phyloP scores from a whole-genome alignment of 2,329 filamentous ascomycete species.

The Aspergillus sp. region DNA sequence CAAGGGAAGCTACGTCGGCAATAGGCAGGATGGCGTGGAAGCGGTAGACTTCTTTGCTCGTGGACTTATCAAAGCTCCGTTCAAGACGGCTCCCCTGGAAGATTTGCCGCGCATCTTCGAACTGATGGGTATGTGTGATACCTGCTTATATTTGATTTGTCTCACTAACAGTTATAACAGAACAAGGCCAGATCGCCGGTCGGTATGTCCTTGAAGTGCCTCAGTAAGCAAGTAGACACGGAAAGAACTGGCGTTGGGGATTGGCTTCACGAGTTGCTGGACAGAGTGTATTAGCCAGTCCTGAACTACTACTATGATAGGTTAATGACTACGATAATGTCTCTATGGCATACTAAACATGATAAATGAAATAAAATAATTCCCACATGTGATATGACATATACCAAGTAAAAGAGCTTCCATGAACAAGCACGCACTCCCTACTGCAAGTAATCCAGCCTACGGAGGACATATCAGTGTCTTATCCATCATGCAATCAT shows the following conservation, averaged over 20 bases:
- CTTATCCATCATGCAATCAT: too few species aligned
- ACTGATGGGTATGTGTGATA: constrained; percentile 56
- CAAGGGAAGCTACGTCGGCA: constrained; percentile 91
- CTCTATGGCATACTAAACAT: not conserved
- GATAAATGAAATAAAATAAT: too few species aligned
- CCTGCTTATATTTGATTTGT: not conserved
- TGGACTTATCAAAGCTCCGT: constrained; percentile 83
- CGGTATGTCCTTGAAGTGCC: constrained; percentile 50
- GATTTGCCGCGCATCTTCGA: constrained; percentile 80
- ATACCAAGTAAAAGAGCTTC: too few species aligned
- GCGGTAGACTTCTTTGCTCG: constrained; percentile 85
- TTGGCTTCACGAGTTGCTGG: not conserved
- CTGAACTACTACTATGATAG: not conserved
- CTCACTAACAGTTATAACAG: constrained; percentile 23
- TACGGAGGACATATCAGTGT: too few species aligned
- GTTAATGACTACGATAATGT: not conserved
- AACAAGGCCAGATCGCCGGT: constrained; percentile 44
- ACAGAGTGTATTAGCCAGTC: not conserved
- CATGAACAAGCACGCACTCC: too few species aligned
- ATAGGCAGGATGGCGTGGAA: constrained; percentile 82
- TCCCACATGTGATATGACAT: too few species aligned
- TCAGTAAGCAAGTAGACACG: constrained; percentile 24
- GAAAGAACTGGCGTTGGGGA: not conserved
- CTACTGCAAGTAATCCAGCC: too few species aligned
- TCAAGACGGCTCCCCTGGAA: constrained; percentile 79